Evolutionary conservation across 345 rosid genomes (phyloP).

Genomic region (Excoecaria agallocha): DNA sequence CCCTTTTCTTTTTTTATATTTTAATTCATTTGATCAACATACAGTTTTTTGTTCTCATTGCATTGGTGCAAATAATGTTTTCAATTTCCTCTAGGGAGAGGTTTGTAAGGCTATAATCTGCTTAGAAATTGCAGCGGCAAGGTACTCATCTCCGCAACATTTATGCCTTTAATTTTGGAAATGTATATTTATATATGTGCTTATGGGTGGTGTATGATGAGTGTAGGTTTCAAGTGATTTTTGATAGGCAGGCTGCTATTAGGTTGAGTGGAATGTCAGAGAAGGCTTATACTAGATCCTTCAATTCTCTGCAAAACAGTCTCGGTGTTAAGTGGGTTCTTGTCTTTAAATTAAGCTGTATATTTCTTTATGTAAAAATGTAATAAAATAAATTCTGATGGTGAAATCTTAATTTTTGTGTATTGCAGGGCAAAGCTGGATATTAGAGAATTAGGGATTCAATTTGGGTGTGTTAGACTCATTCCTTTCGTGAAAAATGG

Average conservation of each 20-base stretch:
- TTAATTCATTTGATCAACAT: background rate
- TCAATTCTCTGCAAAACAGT: conserved; percentile 71
- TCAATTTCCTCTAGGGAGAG: conserved; percentile 61
- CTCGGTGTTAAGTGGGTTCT: conserved; percentile 70
- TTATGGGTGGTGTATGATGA: background rate
- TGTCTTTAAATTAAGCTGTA: background rate
- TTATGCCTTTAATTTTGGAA: background rate
- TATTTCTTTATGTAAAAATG: background rate
- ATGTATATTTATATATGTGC: background rate
- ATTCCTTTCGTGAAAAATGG: conserved; percentile 72
- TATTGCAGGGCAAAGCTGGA: conserved; percentile 60
- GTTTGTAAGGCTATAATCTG: conserved; percentile 85
- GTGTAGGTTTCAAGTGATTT: conserved; percentile 57
- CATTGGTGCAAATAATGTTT: background rate
- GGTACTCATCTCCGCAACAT: conserved; percentile 29
- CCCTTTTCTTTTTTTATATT: background rate
- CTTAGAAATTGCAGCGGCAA: conserved; percentile 78
- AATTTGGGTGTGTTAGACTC: conserved; percentile 84
- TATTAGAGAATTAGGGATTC: conserved; percentile 74
- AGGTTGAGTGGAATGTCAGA: conserved; percentile 89
- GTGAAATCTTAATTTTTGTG: background rate
- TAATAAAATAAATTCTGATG: background rate
- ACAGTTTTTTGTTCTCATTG: background rate
- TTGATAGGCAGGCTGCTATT: conserved; percentile 67
- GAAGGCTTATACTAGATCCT: conserved; percentile 77